A percentile compares a stretch with the other conserved stretches of the same genome.
phyloP scores from a whole-genome alignment of 768 basidiomycete species.

The Mycena albidolilacea region DNA sequence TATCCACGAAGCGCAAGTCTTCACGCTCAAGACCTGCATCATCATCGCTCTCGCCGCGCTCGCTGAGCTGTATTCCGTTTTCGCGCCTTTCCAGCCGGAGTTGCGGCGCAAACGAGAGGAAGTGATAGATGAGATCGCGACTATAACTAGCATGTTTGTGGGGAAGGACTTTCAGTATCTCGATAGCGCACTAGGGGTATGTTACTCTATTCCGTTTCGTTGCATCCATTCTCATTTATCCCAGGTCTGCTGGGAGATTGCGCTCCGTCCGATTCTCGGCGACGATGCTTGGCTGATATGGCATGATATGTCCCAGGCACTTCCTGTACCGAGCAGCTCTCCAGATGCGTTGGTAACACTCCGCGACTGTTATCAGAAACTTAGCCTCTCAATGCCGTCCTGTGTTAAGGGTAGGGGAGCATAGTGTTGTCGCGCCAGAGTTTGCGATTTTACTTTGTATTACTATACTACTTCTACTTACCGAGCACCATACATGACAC shows the following conservation, averaged over 20 bases:
- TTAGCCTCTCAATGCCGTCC: background rate
- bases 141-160: conserved; percentile 4
- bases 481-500: no score
- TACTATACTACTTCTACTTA: no score
- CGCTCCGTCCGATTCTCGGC: background rate
- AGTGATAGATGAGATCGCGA: conserved; percentile 4
- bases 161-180: conserved; percentile 1
- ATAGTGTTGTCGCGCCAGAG: no score
- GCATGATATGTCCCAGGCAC: background rate
- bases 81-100: conserved; percentile 20
- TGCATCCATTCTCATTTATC: background rate
- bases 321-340: background rate
- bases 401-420: no score
- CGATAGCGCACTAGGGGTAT: background rate
- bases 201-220: background rate
- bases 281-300: background rate
- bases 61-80: conserved; percentile 18
- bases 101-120: background rate
- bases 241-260: conserved; percentile 8
- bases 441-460: no score
- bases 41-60: conserved; percentile 19
- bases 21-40: conserved; percentile 13
- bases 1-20: conserved; percentile 11
- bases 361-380: background rate
- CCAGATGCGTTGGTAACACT: background rate